A percentile compares a stretch with the other conserved stretches of the same genome.
phyloP scores from a whole-genome alignment of 495 filamentous ascomycete genomes.

The Tetracladium setigerum region DNA sequence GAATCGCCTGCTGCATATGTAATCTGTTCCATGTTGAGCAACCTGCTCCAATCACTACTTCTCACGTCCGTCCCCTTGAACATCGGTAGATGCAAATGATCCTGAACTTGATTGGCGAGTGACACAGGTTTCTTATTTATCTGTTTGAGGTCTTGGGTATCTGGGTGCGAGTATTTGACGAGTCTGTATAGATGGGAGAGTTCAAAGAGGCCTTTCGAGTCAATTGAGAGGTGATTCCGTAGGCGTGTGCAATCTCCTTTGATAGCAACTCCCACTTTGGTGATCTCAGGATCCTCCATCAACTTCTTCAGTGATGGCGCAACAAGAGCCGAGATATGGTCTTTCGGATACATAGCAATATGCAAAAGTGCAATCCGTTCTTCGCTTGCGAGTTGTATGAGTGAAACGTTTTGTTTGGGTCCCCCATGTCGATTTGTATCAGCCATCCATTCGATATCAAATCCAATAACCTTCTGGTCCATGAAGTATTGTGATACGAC shows the following conservation, averaged over 20 bases:
- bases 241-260: slow-evolving; percentile 68
- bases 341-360: slow-evolving; percentile 49
- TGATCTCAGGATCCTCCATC: slow-evolving; percentile 60
- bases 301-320: slow-evolving; percentile 60
- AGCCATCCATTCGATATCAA: slow-evolving; percentile 79
- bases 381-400: slow-evolving; percentile 75
- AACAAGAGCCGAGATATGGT: slow-evolving; percentile 46
- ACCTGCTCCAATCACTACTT: slow-evolving; percentile 60
- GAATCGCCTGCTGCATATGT: slow-evolving; percentile 78
- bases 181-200: slow-evolving; percentile 74
- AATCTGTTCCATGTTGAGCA: slow-evolving; percentile 58
- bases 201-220: slow-evolving; percentile 63
- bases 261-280: slow-evolving; percentile 72
- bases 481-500: slow-evolving; percentile 59
- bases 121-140: slow-evolving; percentile 62
- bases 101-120: slow-evolving; percentile 58
- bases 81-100: slow-evolving; percentile 68
- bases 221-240: slow-evolving; percentile 53
- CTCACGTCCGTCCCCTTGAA: slow-evolving; percentile 63
- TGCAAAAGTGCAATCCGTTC: slow-evolving; percentile 80
- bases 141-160: slow-evolving; percentile 33
- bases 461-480: slow-evolving; percentile 62
- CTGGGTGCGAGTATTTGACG: slow-evolving; percentile 46
- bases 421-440: slow-evolving; percentile 35
- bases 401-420: slow-evolving; percentile 57